Evolutionary conservation across 192 early-diverging fungal genomes (phyloP), one percentile per base, ranked within the genome.

Genomic region (Paraglomus brasilianum): DNA sequence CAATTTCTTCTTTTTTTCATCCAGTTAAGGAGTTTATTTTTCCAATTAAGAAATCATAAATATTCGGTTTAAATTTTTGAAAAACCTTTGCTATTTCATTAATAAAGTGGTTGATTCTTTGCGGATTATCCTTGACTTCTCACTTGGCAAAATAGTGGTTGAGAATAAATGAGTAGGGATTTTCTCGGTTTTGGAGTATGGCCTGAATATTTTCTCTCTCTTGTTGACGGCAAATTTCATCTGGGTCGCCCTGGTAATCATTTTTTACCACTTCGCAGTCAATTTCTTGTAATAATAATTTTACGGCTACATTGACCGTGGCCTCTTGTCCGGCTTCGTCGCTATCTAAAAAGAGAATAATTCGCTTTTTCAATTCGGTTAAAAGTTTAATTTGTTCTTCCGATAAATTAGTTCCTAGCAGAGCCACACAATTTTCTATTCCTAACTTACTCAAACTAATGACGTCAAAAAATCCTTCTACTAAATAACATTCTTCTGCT

Each of bases 401-500:
- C 7, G 52, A 53, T 53, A 53, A 53, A 53, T 53, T 53, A 17
- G 52, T 53, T 53, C 52, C 52, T 22, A 53, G 19, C 52, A 53
- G 22, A 53, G 52, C 52, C 52, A 53, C n/a, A 22, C 52, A 53
- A 53, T 53, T 53, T 53, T 53, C 52, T 21, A 53, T 22, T 53
- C 52, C 52, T 53, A 53, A 53, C 19, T 53, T 53, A 22, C n/a
- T 53, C n/a, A 53, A 53, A 21, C 52, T 53, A 53, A 53, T 53
- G 52, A 53, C 52, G 22, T 53, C 52, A 53, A 53, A 53, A 53
- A 53, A 53, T n/a, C 52, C 52, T 53, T 53, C 52, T 53, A 53
- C 52, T 53, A 53, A 53, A 53, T 53, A 53, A 53, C 52, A 53
- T 53, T 53, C 52, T 53, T 53, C 52, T 6, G 8, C 19, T 21